phyloP scores from a whole-genome alignment of 2,329 filamentous ascomycete species.

The Cytospora schulzeri region DNA sequence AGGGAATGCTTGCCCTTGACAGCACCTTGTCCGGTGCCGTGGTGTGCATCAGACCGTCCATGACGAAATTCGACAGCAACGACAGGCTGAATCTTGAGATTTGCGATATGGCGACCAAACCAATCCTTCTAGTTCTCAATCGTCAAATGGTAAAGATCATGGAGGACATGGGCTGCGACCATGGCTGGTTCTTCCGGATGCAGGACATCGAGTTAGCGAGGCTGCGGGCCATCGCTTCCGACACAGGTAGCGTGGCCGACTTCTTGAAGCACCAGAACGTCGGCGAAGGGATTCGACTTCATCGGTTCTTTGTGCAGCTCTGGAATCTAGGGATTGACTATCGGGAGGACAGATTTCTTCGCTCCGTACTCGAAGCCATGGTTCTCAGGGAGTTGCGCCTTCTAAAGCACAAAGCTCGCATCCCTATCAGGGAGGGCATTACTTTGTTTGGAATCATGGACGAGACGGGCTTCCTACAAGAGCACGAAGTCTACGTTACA shows the following conservation, averaged over 20 bases:
- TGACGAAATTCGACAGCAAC: slow-evolving; percentile 73
- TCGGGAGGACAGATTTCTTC: slow-evolving; percentile 68
- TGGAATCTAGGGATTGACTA: slow-evolving; percentile 64
- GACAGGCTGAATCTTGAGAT: slow-evolving; percentile 65
- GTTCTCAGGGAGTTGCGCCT: slow-evolving; percentile 71
- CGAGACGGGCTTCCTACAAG: slow-evolving; percentile 68
- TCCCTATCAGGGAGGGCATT: slow-evolving; percentile 69
- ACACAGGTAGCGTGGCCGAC: slow-evolving; percentile 61
- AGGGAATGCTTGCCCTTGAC: slow-evolving; percentile 78
- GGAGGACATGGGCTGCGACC: slow-evolving; percentile 70
- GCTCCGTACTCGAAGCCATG: slow-evolving; percentile 68
- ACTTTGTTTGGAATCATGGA: slow-evolving; percentile 85
- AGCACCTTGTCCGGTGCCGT: slow-evolving; percentile 56
- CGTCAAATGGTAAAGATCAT: slow-evolving; percentile 83
- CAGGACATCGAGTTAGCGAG: slow-evolving; percentile 64
- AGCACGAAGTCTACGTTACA: slow-evolving; percentile 69
- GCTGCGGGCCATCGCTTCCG: slow-evolving; percentile 61
- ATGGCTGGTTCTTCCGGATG: slow-evolving; percentile 62
- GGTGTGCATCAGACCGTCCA: slow-evolving; percentile 69
- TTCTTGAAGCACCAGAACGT: slow-evolving; percentile 67
- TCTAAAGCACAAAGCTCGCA: slow-evolving; percentile 78
- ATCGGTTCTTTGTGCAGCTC: slow-evolving; percentile 63
- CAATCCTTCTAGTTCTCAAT: slow-evolving; percentile 72
- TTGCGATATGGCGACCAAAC: slow-evolving; percentile 68
- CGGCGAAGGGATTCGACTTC: slow-evolving; percentile 61